Conservation (phyloP, 345 rosid species). For the Kandelia obovata region DNA sequence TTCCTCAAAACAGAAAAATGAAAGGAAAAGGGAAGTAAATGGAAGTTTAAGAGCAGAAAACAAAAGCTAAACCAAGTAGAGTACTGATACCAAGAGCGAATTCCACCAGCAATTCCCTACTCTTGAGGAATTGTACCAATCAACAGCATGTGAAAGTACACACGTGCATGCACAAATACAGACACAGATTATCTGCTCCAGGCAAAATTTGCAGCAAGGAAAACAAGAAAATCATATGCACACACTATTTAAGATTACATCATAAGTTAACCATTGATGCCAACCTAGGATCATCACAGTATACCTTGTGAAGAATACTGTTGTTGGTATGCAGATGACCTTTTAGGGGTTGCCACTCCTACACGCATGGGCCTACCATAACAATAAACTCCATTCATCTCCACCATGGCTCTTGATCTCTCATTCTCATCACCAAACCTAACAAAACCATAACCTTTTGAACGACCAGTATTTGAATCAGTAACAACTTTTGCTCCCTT, state of each 20-base stretch:
- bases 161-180: too few relatives aligned
- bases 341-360: constrained; percentile 94
- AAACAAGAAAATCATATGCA: too few relatives aligned
- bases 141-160: too few relatives aligned
- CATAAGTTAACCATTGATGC: too few relatives aligned
- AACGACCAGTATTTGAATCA: constrained; percentile 83
- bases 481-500: constrained; percentile 93
- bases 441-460: constrained; percentile 98
- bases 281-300: not conserved
- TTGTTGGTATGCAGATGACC: constrained; percentile 70
- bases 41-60: not conserved
- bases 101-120: too few relatives aligned
- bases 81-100: not conserved
- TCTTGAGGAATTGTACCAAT: too few relatives aligned
- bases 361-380: constrained; percentile 88
- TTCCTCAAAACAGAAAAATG: not conserved
- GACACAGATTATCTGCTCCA: too few relatives aligned
- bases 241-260: too few relatives aligned
- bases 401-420: constrained; percentile 83
- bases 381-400: constrained; percentile 91
- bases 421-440: constrained; percentile 93
- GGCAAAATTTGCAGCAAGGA: too few relatives aligned
- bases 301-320: constrained; percentile 93
- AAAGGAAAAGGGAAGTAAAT: not conserved
- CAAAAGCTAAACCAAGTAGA: not conserved